Conservation (phyloP, 805 yeast genomes). For the Ogataea glucozyma region DNA sequence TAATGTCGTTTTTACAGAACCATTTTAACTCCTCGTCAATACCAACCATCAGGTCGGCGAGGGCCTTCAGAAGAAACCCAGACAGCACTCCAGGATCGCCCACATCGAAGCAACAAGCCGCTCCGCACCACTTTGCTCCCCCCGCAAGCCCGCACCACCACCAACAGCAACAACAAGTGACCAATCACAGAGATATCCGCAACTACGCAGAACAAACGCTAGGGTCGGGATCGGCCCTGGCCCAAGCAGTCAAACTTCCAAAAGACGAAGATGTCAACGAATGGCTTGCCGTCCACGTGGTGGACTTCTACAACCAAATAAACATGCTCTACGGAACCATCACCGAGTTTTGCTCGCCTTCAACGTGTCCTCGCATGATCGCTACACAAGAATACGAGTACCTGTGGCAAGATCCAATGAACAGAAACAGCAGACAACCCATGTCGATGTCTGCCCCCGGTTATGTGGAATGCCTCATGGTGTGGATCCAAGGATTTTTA, state of each 20-base stretch:
- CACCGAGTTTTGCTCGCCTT: slow-evolving; percentile 94
- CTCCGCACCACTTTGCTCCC: slow-evolving; percentile 12
- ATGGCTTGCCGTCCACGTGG: slow-evolving; percentile 98
- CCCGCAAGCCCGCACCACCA: slow-evolving; percentile 13
- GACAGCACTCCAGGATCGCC: slow-evolving; percentile 30
- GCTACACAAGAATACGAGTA: slow-evolving; percentile 98
- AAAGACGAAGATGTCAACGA: slow-evolving; percentile 89
- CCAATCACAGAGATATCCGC: slow-evolving; percentile 69
- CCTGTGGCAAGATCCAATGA: slow-evolving; percentile 85
- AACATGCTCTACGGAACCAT: slow-evolving; percentile 96
- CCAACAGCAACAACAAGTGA: slow-evolving; percentile 24
- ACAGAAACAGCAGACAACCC: slow-evolving; percentile 61
- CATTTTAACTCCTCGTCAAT: slow-evolving; percentile 34
- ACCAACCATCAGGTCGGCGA: slow-evolving; percentile 38
- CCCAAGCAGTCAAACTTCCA: slow-evolving; percentile 92
- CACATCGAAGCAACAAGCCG: slow-evolving; percentile 19
- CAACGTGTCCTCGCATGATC: slow-evolving; percentile 94
- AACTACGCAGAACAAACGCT: slow-evolving; percentile 92
- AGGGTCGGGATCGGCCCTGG: slow-evolving; percentile 87
- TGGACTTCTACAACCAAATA: slow-evolving; percentile 92
- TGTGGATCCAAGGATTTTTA: slow-evolving; percentile 90
- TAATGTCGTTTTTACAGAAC: slow-evolving; percentile 33
- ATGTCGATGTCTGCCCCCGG: slow-evolving; percentile 91
- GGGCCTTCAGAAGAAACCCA: slow-evolving; percentile 35
- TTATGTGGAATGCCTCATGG: slow-evolving; percentile 89